Percentiles rank a stretch among this genome's conserved stretches.
Conservation (phyloP, 2,329 filamentous ascomycete species). For the Pezicula carpinea region DNA sequence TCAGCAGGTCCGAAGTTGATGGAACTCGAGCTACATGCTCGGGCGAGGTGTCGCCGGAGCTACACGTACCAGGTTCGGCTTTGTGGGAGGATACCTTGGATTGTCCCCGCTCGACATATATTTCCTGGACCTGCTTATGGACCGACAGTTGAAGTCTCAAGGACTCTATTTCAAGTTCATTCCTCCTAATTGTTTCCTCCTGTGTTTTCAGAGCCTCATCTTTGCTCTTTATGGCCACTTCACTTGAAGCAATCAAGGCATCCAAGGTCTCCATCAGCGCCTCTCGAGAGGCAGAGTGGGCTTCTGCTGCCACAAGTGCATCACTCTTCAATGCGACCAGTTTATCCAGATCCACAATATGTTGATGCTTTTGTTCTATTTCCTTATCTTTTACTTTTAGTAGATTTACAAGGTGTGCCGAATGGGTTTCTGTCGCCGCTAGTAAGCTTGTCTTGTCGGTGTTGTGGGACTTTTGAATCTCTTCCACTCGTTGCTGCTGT, state of each 20-base stretch:
- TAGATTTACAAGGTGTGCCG: neutral
- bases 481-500: neutral
- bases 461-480: neutral
- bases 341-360: neutral
- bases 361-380: neutral
- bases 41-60: too few relatives aligned
- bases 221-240: neutral
- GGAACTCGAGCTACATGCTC: too few relatives aligned
- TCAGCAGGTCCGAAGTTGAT: too few relatives aligned
- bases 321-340: neutral
- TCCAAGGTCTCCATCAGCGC: neutral
- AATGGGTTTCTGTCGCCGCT: neutral
- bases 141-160: neutral
- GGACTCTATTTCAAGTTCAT: neutral
- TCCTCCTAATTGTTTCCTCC: neutral
- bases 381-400: neutral
- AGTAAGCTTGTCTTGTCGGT: neutral
- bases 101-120: neutral
- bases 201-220: neutral
- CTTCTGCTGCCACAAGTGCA: neutral
- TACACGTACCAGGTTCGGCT: too few relatives aligned
- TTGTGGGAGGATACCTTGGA: neutral
- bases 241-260: neutral
- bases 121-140: neutral
- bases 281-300: neutral